Base-by-base conservation (phyloP, 306 rosid species). In the Malus asiatica region DNA sequence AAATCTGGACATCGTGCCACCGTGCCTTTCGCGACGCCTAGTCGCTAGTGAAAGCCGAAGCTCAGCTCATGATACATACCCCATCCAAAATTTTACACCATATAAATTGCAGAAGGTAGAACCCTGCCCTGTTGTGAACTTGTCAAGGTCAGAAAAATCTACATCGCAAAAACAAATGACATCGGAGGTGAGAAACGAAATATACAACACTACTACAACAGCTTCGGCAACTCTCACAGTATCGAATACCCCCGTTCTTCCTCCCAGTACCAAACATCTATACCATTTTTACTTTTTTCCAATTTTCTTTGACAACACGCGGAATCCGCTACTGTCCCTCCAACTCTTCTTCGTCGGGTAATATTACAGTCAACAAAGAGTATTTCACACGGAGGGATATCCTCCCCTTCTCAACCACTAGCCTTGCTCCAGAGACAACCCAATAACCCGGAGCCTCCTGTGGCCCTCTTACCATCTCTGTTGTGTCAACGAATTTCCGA, bases 361-460 rank as follows among this genome's bases (percentile, higher is more conserved):
- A 73, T 25, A 89, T 63, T 69, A 88, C 79, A 60, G 98, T 94
- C 82, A 94, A 79, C 66, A 94, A 82, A 62, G 98, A 92, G 86
- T 90, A 90, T 84, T 84, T 92, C 69, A 92, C 98, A 55, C 92
- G 84, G 9, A 94, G 87, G 55, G 96, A 92, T 73, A 94, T 90
- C 82, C 75, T 89, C 16, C 96, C 97, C 89, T 92, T 94, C 76
- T 94, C 98, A 19, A 94, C 96, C 14, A 85, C 27, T 20, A 92
- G 97, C 75, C 90, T 94, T 72, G 98, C 98, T 62, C 98, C 98
- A 11, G 98, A 89, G 63, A 92, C 93, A 79, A 94, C 95, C 98
- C 98, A 94, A 82, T 94, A 94, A 55, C 98, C 98, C 23, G 98
- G 98, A 84, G 81, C 75, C 79, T 94, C 98, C 55, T 92, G 96